Evolutionary conservation across 1,284 basidiomycete species (phyloP).

Genomic region (Papiliotrema nemorosa): DNA sequence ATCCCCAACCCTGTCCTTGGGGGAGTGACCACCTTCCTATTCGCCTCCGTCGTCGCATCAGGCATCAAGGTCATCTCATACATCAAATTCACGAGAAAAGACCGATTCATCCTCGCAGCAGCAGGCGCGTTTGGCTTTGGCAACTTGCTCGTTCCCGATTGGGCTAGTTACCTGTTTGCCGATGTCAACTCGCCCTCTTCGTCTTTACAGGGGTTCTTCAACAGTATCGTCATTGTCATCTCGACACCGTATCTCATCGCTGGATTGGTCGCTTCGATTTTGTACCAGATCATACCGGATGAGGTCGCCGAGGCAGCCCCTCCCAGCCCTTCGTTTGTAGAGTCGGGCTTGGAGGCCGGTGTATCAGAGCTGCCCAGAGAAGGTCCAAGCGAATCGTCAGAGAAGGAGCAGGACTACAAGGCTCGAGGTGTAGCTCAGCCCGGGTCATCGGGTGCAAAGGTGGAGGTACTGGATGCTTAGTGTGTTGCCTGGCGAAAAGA

Average conservation of each 20-base stretch:
- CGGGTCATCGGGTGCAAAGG: too few relatives aligned
- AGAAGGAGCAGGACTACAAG: conserved; percentile 1
- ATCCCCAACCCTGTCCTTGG: conserved; percentile 79
- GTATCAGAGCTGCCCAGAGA: not conserved
- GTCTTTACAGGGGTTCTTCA: conserved; percentile 66
- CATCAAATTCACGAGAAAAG: conserved; percentile 63
- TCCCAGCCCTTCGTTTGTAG: conserved; percentile 2
- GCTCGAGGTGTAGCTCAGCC: too few relatives aligned
- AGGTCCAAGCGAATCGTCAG: not conserved
- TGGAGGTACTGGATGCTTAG: too few relatives aligned
- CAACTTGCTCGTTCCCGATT: conserved; percentile 53
- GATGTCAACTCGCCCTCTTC: conserved; percentile 57
- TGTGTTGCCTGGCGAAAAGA: too few relatives aligned
- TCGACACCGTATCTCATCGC: conserved; percentile 69
- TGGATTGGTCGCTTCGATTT: conserved; percentile 62
- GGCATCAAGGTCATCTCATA: conserved; percentile 68
- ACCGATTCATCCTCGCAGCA: conserved; percentile 66
- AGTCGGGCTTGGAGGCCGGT: conserved; percentile 5
- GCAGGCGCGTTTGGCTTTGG: conserved; percentile 71
- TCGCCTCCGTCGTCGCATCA: conserved; percentile 56
- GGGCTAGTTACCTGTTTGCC: conserved; percentile 56
- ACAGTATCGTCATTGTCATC: conserved; percentile 72
- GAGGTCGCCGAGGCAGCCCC: conserved; percentile 19
- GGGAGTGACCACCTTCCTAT: conserved; percentile 73
- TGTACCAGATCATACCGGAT: conserved; percentile 64